Conservation (phyloP, 2,329 filamentous ascomycete genomes). For the Lachnellula hyalina region DNA sequence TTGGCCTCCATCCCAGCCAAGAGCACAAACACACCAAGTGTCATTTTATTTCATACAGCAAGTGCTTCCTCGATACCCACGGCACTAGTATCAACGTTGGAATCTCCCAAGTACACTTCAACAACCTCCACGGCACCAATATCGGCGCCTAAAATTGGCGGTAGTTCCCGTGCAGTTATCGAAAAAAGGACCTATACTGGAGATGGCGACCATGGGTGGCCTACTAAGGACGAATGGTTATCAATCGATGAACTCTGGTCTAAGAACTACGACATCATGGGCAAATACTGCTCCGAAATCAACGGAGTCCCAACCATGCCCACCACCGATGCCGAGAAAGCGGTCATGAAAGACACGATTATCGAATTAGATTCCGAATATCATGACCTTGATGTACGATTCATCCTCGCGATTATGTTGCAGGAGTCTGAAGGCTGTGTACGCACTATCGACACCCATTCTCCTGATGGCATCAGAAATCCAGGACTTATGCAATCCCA, state of each 20-base stretch:
- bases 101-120: too few relatives aligned
- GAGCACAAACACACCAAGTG: too few relatives aligned
- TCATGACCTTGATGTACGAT: conserved; percentile 27
- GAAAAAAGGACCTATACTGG: too few relatives aligned
- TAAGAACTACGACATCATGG: neutral
- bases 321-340: conserved; percentile 12
- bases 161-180: too few relatives aligned
- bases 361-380: conserved; percentile 1
- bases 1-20: too few relatives aligned
- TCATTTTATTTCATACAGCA: too few relatives aligned
- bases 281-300: neutral
- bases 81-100: too few relatives aligned
- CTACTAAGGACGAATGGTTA: neutral
- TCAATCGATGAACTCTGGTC: neutral
- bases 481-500: conserved; percentile 28
- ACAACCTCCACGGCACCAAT: too few relatives aligned
- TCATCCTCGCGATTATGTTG: conserved; percentile 32
- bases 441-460: conserved; percentile 11
- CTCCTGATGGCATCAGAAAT: conserved; percentile 11
- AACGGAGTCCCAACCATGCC: neutral
- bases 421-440: conserved; percentile 31
- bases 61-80: too few relatives aligned
- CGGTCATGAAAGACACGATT: conserved; percentile 8
- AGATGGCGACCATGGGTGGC: neutral
- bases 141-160: too few relatives aligned